Conservation (phyloP, 805 yeast species). For the Metschnikowia anglica region DNA sequence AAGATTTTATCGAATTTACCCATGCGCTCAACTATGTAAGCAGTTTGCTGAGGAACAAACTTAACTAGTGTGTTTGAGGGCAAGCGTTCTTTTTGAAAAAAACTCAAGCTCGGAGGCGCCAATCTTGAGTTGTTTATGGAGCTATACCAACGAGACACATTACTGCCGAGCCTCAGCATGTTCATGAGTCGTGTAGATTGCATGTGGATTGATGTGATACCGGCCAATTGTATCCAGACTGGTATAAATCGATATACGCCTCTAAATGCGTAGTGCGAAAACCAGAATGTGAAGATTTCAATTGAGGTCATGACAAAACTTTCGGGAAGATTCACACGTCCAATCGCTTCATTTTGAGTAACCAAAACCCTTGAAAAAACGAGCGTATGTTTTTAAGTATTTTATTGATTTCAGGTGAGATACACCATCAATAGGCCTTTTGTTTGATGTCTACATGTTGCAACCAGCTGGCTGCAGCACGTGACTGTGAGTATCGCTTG, state of each 20-base stretch:
- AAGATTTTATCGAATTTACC: constrained; percentile 70
- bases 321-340: background rate
- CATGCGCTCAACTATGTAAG: constrained; percentile 90
- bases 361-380: too few species aligned
- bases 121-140: constrained; percentile 7
- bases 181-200: constrained; percentile 4
- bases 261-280: constrained; percentile 1
- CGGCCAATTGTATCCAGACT: too few species aligned
- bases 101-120: constrained; percentile 38
- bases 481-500: background rate
- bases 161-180: background rate
- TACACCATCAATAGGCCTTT: too few species aligned
- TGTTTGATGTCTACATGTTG: background rate
- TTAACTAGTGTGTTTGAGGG: constrained; percentile 76
- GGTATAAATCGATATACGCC: too few species aligned
- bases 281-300: background rate
- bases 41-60: constrained; percentile 88
- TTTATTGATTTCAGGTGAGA: background rate
- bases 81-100: constrained; percentile 58
- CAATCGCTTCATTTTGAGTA: too few species aligned
- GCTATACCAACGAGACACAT: constrained; percentile 11
- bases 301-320: background rate
- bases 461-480: background rate
- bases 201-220: too few species aligned
- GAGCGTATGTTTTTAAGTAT: background rate